Evolutionary conservation across 768 basidiomycete species (phyloP).

Genomic region (Suillus bovinus): DNA sequence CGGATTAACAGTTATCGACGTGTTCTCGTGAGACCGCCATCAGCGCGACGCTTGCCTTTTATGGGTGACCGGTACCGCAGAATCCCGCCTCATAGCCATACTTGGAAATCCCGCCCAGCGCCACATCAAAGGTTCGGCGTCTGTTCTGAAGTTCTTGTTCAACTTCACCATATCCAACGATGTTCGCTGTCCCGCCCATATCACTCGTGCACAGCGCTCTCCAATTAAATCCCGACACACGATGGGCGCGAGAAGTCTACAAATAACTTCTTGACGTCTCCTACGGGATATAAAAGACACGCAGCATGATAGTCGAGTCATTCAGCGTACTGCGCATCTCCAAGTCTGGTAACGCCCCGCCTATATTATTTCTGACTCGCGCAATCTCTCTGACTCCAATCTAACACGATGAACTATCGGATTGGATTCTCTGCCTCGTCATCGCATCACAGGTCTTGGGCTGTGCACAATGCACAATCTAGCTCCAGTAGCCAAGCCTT

Average conservation of each 20-base stretch:
- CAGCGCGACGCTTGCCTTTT: constrained; percentile 24
- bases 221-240: not conserved
- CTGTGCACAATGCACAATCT: constrained; percentile 11
- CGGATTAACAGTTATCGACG: constrained; percentile 7
- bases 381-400: constrained; percentile 1
- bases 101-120: constrained; percentile 20
- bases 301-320: constrained; percentile 20
- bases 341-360: not conserved
- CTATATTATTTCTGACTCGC: not conserved
- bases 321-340: constrained; percentile 15
- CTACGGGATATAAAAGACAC: constrained; percentile 29
- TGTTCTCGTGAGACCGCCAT: constrained; percentile 16
- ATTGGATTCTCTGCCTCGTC: constrained; percentile 8
- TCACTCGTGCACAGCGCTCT: constrained; percentile 5
- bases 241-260: constrained; percentile 1
- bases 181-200: constrained; percentile 30
- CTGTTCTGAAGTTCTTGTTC: constrained; percentile 6
- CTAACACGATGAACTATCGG: constrained; percentile 20
- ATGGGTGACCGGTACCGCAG: constrained; percentile 15
- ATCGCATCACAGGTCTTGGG: constrained; percentile 24
- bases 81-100: constrained; percentile 14
- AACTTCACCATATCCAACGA: constrained; percentile 20
- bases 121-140: constrained; percentile 11
- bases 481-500: constrained; percentile 3
- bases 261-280: constrained; percentile 22